Evolutionary conservation across 768 basidiomycete genomes (phyloP), one percentile per base, ranked within the genome.

Genomic region (Piloderma croceum): DNA sequence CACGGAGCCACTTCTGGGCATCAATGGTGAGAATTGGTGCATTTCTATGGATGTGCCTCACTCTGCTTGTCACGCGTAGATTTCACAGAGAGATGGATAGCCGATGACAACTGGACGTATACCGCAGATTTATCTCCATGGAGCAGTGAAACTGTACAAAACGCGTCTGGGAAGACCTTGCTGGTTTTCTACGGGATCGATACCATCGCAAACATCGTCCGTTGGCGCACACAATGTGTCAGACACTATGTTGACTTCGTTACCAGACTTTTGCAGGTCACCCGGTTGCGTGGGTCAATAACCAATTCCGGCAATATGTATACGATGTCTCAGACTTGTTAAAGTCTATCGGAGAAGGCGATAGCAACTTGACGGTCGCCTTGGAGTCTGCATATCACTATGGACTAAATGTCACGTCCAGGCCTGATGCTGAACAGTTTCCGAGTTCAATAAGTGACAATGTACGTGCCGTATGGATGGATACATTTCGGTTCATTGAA

Each of bases 91-190:
- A 62, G 77, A 45, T 78, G 75, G 76, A 60, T 79, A 34, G 64
- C 67, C 22, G 59, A 70, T 37, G 76, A 79, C 41, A 73, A 74
- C 42, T 79, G 78, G 76, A 76, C 73, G 0, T 77, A 77, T 46
- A 76, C 73, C 0, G 73, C 76, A 3, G 73, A 75, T 48, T 42
- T 78, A 24, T 51, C 68, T 2, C 72, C 76, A 6, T 65, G 76
- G 41, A 48, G 62, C 18, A 38, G 55, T 33, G 52, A 48, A 5
- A 36, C 60, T 17, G 38, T 52, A 13, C 32, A 54, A 1, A 38
- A 27, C 18, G 24, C 48, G 23, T 47, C 51, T 6, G 51, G 64
- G 19, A 60, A 54, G 39, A 64, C 67, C 0, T 50, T 79, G 7
- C 59, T 77, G 9, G 64, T 79, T 5, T 76, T 77, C 49, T 71